Evolutionary conservation across 2,329 filamentous ascomycete species (phyloP).

Genomic region (Claviceps sp.): DNA sequence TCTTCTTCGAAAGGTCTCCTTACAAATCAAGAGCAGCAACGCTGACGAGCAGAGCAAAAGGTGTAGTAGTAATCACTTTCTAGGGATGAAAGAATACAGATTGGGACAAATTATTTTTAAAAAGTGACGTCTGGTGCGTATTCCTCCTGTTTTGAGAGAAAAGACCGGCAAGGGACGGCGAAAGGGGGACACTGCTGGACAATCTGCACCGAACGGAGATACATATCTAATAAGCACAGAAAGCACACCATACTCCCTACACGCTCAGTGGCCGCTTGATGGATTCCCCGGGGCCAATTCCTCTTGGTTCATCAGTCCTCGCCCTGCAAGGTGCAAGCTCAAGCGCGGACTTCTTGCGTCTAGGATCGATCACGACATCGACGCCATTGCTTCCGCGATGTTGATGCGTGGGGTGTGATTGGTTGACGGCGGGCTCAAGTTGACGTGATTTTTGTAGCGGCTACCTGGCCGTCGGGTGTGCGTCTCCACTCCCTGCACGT

Average conservation of each 20-base stretch:
- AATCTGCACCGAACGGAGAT: neutral
- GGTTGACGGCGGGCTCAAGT: constrained; percentile 14
- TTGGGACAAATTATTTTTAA: neutral
- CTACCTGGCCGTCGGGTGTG: neutral
- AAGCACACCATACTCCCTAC: constrained; percentile 3
- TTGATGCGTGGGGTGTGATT: constrained; percentile 20
- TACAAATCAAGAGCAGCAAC: neutral
- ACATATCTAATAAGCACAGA: neutral
- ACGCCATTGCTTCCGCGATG: constrained; percentile 37
- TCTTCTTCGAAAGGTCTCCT: neutral
- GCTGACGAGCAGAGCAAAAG: neutral
- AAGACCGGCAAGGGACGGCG: neutral
- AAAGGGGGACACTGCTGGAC: neutral
- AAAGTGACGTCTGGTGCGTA: neutral
- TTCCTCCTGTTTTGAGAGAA: neutral
- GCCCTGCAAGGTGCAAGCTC: neutral
- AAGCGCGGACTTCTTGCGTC: constrained; percentile 16
- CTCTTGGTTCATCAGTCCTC: neutral
- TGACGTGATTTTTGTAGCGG: constrained; percentile 4
- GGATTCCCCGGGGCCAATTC: neutral
- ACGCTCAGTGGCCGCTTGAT: neutral
- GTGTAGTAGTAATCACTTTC: neutral
- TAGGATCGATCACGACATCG: constrained; percentile 37
- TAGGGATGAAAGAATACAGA: neutral
- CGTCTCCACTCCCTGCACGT: neutral